Conservation (phyloP, 805 yeast genomes). For the Saccharomycopsis javanensis region DNA sequence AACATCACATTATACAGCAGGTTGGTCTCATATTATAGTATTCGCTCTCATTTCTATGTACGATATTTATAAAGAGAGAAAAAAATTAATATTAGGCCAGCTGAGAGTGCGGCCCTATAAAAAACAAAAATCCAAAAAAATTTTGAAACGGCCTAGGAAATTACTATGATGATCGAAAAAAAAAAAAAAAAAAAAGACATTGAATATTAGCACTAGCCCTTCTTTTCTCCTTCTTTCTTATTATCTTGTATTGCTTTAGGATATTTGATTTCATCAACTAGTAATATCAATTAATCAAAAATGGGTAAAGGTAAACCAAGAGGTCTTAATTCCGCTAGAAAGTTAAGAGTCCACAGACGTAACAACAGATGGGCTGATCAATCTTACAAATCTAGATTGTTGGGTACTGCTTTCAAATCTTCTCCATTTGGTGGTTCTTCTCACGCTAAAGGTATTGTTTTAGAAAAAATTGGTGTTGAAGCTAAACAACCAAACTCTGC, state of each 20-base stretch:
- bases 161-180: background rate
- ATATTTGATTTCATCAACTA: background rate
- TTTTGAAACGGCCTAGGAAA: too few relatives aligned
- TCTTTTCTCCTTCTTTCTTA: background rate
- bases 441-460: conserved; percentile 99
- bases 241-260: background rate
- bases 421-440: conserved; percentile 99
- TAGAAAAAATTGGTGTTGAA: conserved; percentile 99
- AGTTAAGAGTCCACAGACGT: conserved; percentile 99
- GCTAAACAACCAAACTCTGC: conserved; percentile 99
- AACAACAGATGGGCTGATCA: conserved; percentile 99
- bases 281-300: conserved; percentile 29
- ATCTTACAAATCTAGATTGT: conserved; percentile 95
- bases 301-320: conserved; percentile 99
- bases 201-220: background rate
- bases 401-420: conserved; percentile 99
- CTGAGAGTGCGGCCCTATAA: too few relatives aligned
- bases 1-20: too few relatives aligned
- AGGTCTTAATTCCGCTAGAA: conserved; percentile 99
- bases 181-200: conserved; percentile 1
- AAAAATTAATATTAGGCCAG: too few relatives aligned
- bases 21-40: too few relatives aligned
- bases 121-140: too few relatives aligned
- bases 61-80: too few relatives aligned
- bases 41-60: too few relatives aligned